Percentiles rank a stretch among this genome's conserved stretches.
phyloP scores from a whole-genome alignment of 2,329 filamentous ascomycete genomes.

The Fusarium austroafricanum region DNA sequence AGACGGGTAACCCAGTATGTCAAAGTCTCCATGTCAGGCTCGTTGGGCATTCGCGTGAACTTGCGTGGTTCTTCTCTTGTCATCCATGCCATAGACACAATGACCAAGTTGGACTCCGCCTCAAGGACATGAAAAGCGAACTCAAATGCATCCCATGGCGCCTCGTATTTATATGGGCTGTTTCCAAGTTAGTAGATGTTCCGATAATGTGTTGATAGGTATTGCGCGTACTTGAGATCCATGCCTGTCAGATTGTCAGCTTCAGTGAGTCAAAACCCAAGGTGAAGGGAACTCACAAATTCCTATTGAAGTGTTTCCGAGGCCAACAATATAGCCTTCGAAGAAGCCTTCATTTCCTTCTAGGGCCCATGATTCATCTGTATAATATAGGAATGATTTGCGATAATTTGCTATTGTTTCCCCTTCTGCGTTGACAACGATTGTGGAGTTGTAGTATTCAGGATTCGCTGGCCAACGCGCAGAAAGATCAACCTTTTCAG shows the following conservation, averaged over 20 bases:
- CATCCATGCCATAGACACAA: slow-evolving; percentile 83
- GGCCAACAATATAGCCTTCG: slow-evolving; percentile 55
- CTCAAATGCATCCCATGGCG: slow-evolving; percentile 55
- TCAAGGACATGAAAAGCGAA: slow-evolving; percentile 68
- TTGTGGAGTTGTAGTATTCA: slow-evolving; percentile 66
- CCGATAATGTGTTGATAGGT: too few species aligned
- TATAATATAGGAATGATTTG: slow-evolving; percentile 69
- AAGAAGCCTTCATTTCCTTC: slow-evolving; percentile 66
- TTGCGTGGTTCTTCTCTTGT: slow-evolving; percentile 64
- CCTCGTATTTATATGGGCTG: slow-evolving; percentile 54
- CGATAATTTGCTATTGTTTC: slow-evolving; percentile 71
- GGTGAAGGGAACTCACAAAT: slow-evolving; percentile 58
- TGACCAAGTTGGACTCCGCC: slow-evolving; percentile 68
- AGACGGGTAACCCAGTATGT: slow-evolving; percentile 81
- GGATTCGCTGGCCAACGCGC: slow-evolving; percentile 62
- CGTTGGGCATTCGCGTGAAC: slow-evolving; percentile 61
- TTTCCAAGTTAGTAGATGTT: not conserved
- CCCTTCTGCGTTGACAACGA: slow-evolving; percentile 68
- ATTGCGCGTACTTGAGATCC: slow-evolving; percentile 66
- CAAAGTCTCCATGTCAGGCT: slow-evolving; percentile 78
- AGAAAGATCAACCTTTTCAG: slow-evolving; percentile 71
- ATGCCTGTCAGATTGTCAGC: slow-evolving; percentile 45
- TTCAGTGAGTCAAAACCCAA: not conserved
- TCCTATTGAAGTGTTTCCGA: slow-evolving; percentile 67
- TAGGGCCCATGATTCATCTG: slow-evolving; percentile 71